phyloP scores from a whole-genome alignment of 139 green algal genomes.

The Micractinium conductrix region DNA sequence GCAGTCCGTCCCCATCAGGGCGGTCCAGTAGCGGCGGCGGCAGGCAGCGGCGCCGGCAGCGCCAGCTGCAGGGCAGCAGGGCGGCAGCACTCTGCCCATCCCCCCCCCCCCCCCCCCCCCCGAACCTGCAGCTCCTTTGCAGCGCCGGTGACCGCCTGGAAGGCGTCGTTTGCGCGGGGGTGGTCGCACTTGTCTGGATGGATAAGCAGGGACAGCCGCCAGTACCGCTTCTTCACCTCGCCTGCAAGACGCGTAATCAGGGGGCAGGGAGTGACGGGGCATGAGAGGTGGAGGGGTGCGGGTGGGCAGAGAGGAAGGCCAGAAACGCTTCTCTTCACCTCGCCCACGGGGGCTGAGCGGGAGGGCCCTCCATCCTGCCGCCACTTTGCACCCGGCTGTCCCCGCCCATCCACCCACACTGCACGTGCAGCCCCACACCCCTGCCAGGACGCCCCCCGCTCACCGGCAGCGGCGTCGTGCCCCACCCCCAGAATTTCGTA shows the following conservation, averaged over 20 bases:
- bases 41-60: no score
- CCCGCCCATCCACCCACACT: not conserved
- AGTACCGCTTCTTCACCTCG: slow-evolving; percentile 82
- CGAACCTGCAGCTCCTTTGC: slow-evolving; percentile 68
- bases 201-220: slow-evolving; percentile 83
- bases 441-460: no score
- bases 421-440: not conserved
- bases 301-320: not conserved
- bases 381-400: no score
- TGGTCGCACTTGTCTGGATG: slow-evolving; percentile 95
- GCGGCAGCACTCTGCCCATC: no score
- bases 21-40: no score
- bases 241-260: not conserved
- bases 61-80: not conserved
- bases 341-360: no score
- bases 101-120: not conserved
- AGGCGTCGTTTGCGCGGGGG: slow-evolving; percentile 73
- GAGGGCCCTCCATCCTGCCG: no score
- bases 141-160: slow-evolving; percentile 73
- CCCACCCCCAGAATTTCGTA: slow-evolving; percentile 77
- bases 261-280: no score
- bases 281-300: not conserved
- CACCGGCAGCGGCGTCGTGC: slow-evolving; percentile 10
- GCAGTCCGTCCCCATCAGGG: no score
- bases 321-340: no score